Base-by-base conservation (phyloP, 225 moss, liverwort and hornwort species). In the Bryum argenteum region DNA sequence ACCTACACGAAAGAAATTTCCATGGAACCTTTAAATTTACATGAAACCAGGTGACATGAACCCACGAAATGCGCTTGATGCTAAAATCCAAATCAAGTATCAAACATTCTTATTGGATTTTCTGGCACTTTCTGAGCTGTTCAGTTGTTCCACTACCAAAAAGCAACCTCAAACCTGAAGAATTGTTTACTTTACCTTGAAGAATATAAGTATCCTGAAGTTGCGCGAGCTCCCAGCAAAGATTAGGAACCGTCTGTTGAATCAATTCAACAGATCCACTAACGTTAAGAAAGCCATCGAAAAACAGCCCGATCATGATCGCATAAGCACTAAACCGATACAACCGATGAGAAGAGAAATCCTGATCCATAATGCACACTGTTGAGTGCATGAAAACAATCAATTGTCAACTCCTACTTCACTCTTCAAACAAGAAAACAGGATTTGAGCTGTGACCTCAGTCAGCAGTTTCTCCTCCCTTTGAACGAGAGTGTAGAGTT, bases 161-260 rank as follows among this genome's bases (percentile, higher is more conserved):
- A 10, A 42, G 61, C 37, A 11, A 58, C 50, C 14, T 28, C 9
- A 6, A 72, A 39, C 28, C 47, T 51, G 73, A 39, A 14, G 42
- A 19, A 53, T 57, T 52, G 59, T 22, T 67, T 4, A 24, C 26
- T 21, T n/a, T 8, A 85, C 97, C 97, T 88, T 98, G 97, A 51
- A 98, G 88, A 64, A 94, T 91, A 80, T 98, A 98, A 3, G 94
- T 98, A 61, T 98, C 97, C 71, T 98, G 94, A 33, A 98, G 91
- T 69, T 98, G 94, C 58, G 97, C 97, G 54, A 98, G 94, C 80
- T 98, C 94, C 93, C 91, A 86, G 80, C 94, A 94, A 20, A 94
- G 89, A 72, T 80, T 88, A 43, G 97, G 97, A 78, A 98, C 87
- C 7, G 89, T 68, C 92, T 92, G 81, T 63, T 83, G 13, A 17